A percentile compares a stretch with the other conserved stretches of the same genome.
Evolutionary conservation across 106 monocot species (phyloP).

Genomic region (Dendrobium nobile): DNA sequence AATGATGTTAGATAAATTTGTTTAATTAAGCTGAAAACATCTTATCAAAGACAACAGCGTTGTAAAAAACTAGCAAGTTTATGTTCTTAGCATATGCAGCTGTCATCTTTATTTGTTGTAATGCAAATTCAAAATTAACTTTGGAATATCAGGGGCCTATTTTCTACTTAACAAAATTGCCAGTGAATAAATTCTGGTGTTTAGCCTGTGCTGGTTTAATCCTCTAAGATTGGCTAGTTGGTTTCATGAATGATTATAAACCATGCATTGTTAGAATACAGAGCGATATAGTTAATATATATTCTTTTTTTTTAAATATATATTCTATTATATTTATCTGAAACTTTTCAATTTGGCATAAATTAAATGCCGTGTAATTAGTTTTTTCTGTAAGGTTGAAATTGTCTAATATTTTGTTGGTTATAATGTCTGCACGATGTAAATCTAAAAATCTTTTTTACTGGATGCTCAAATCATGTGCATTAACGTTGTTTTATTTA

Average conservation of each 20-base stretch:
- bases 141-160: background rate
- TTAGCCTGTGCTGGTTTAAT: background rate
- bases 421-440: background rate
- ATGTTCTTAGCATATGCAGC: background rate
- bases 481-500: background rate
- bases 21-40: background rate
- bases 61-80: background rate
- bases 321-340: background rate
- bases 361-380: background rate
- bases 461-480: background rate
- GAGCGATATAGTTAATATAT: background rate
- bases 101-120: background rate
- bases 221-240: background rate
- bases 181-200: background rate
- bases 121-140: background rate
- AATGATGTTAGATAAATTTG: background rate
- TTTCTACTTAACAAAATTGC: background rate
- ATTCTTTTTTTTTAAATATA: too few species aligned
- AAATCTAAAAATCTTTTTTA: background rate
- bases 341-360: background rate
- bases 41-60: background rate
- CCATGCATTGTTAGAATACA: background rate
- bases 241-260: background rate
- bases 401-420: background rate
- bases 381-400: background rate